Evolutionary conservation across 768 basidiomycete species (phyloP), one percentile per base, ranked within the genome.

Genomic region (Xerocomus spinulosus): DNA sequence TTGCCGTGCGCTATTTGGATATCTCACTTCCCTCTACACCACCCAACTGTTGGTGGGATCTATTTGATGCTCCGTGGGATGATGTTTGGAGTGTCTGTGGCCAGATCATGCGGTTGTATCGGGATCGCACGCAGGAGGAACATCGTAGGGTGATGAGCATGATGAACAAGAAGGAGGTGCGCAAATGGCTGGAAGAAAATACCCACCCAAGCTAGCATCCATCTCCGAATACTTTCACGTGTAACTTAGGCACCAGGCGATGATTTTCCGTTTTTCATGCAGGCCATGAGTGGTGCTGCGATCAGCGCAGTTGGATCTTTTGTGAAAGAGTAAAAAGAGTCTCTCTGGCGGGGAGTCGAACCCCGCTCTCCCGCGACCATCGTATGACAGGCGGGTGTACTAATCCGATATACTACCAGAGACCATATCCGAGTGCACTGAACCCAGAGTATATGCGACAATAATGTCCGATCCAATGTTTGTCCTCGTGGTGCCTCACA

Each of bases 41-140:
- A 10, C 81, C 86, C 0, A 75, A 83, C 46, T 79, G 82, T 48
- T 99, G 96, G 96, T 95, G 89, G 86, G 82, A 87, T 36, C 73
- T 98, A 6, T 99, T 99, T 59, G 96, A 98, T 61, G 88, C 91
- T 0, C 74, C 81, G 0, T 89, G 83, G 81, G 90, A 92, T 45
- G 94, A 96, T 57, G 75, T 96, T 23, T 87, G 86, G 83, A 81
- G 75, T 55, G 82, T 93, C 8, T 84, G 84, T 50, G 92, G 90
- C n/a, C 76, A 78, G 57, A 78, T 95, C 42, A 87, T 90, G 86
- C 75, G 85, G 33, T 69, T 97, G 4, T 97, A 88, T 63, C 75
- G 82, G 4, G 62, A 72, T 40, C 73, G 83, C 42, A 72, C 66
- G 9, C 62, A 54, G 18, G 67, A 69, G 40, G 72, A 75, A 21